Evolutionary conservation across 805 yeast genomes (phyloP).

Genomic region (Ogataea zsoltii): DNA sequence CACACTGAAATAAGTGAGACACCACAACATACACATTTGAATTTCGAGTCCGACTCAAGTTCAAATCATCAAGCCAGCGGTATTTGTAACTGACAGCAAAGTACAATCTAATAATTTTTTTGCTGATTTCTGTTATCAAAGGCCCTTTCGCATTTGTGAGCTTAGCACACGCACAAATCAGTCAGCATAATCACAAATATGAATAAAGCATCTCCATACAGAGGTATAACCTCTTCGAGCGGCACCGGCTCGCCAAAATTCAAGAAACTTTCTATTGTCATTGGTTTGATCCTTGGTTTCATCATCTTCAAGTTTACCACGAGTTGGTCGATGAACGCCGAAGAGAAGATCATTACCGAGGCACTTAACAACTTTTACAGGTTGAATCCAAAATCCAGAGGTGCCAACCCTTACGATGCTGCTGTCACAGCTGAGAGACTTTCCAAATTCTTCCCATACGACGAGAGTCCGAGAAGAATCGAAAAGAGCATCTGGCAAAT

Average conservation of each 20-base stretch:
- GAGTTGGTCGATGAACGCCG: slow-evolving; percentile 27
- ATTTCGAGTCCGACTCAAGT: neutral
- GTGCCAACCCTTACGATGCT: slow-evolving; percentile 37
- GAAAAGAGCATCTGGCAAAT: slow-evolving; percentile 36
- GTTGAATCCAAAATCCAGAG: slow-evolving; percentile 34
- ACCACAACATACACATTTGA: no score
- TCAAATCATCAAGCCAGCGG: neutral
- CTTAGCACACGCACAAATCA: neutral
- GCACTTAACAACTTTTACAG: slow-evolving; percentile 33
- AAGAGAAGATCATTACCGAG: slow-evolving; percentile 28
- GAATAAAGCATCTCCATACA: slow-evolving; percentile 26
- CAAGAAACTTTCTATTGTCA: slow-evolving; percentile 26
- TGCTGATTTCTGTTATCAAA: neutral
- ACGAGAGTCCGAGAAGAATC: slow-evolving; percentile 34
- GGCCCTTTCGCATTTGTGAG: neutral
- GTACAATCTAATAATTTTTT: neutral
- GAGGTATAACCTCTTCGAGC: slow-evolving; percentile 24
- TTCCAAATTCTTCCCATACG: slow-evolving; percentile 34
- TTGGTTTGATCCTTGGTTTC: slow-evolving; percentile 31
- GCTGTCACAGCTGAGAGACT: slow-evolving; percentile 34
- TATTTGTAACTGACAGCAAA: slow-evolving; percentile 2
- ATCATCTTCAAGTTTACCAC: slow-evolving; percentile 28
- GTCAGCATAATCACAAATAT: slow-evolving; percentile 5
- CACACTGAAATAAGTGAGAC: neutral
- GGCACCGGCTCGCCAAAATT: slow-evolving; percentile 21